Base-by-base conservation (phyloP, 176 grass and related monocot species). In the Rhynchospora pubera region DNA sequence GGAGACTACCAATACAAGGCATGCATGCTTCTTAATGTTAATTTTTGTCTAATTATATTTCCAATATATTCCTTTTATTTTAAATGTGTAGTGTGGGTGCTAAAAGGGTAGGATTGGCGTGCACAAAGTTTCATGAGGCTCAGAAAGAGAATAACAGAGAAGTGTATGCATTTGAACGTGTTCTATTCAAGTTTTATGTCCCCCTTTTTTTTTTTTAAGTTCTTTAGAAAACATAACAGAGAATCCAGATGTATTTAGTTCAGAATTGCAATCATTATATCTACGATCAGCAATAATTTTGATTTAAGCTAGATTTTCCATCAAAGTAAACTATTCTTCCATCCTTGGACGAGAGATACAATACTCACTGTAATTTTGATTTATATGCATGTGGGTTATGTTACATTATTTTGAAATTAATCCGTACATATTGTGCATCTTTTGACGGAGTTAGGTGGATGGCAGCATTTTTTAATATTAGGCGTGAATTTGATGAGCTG, bases 61-160 rank as follows among this genome's bases (percentile, higher is more conserved):
- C 21, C 68, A 47, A 48, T 78, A 89, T 48, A 39, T 78, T 83
- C 0, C 8, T 51, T 57, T 85, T 62, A 63, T 65, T 83, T 48
- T 7, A 5, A 50, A 82, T 43, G 91, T 87, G 48, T 87, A 97
- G 91, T 79, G 87, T 97, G 84, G 93, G 91, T 7, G 93, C 90
- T 85, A 80, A 87, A 79, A 93, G 85, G 83, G 83, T 97, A 74
- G 90, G 80, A 82, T 78, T 88, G 8, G 79, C 61, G 3, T 91
- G 88, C n/a, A 78, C 86, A 9, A 74, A 87, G 18, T 89, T 87
- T 28, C 91, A 64, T 18, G 80, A 87, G 44, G 90, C 82, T 65
- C 89, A 79, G 57, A 62, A 93, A 57, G 90, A 86, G 23, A 91
- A 91, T 51, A 89, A 83, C 71, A 88, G 74, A 84, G 76, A 85